Evolutionary conservation across 2,329 filamentous ascomycete species (phyloP).

Genomic region (Zymoseptoria brevis): DNA sequence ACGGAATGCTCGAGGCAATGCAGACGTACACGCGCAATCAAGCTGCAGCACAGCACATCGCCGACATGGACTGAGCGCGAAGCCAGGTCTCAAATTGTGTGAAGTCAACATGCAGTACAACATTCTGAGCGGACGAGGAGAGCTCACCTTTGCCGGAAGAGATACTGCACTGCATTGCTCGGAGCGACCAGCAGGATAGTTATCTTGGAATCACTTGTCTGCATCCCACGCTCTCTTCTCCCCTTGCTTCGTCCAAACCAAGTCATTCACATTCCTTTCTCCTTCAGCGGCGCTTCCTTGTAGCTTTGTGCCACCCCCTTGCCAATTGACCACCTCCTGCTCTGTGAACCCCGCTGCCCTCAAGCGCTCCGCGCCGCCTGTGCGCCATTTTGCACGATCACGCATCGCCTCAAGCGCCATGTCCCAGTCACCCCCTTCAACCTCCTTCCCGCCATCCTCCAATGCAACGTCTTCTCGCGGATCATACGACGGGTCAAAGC

Average conservation of each 20-base stretch:
- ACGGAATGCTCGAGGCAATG: neutral
- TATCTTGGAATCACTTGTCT: conserved; percentile 41
- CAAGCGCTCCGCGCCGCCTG: conserved; percentile 67
- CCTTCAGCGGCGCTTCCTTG: conserved; percentile 53
- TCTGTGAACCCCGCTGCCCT: conserved; percentile 72
- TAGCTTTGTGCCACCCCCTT: conserved; percentile 56
- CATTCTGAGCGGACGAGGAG: neutral
- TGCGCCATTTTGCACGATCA: conserved; percentile 71
- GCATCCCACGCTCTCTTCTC: conserved; percentile 61
- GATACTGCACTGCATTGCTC: neutral
- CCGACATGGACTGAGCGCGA: neutral
- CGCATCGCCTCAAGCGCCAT: conserved; percentile 68
- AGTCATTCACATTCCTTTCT: conserved; percentile 49
- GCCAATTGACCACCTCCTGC: conserved; percentile 64
- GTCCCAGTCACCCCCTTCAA: conserved; percentile 61
- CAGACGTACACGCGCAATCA: neutral
- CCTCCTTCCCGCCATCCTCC: conserved; percentile 30
- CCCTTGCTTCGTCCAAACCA: conserved; percentile 29
- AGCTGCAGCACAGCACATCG: neutral
- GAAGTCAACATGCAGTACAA: neutral
- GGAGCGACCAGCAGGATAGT: neutral
- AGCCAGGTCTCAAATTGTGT: neutral
- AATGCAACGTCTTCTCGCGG: conserved; percentile 48
- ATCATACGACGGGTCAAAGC: conserved; percentile 63
- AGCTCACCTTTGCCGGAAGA: neutral